phyloP scores from a whole-genome alignment of 129 eudicot genomes.

The Escallonia herrerae region DNA sequence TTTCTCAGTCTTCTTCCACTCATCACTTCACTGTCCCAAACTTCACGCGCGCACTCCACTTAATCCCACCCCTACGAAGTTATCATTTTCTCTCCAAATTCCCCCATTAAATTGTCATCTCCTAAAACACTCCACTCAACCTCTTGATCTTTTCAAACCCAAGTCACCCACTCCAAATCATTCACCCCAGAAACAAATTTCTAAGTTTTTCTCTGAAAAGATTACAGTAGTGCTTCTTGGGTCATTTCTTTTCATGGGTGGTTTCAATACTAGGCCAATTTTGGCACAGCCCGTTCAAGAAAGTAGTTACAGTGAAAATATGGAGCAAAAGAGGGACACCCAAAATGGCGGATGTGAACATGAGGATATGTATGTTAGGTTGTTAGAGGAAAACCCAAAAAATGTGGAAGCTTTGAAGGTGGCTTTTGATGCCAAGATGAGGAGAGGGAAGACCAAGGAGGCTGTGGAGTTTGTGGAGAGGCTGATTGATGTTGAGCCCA shows the following conservation, averaged over 20 bases:
- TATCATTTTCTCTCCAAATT: conserved; percentile 4
- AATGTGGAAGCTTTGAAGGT: conserved; percentile 59
- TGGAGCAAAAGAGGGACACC: conserved; percentile 26
- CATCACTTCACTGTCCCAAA: conserved; percentile 17
- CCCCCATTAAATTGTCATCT: conserved; percentile 3
- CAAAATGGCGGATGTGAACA: conserved; percentile 30
- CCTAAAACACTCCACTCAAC: conserved; percentile 14
- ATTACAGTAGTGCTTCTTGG: conserved; percentile 50
- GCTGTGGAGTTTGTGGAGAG: conserved; percentile 73
- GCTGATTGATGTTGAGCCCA: conserved; percentile 56
- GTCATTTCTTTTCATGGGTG: conserved; percentile 64
- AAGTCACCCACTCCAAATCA: conserved; percentile 13
- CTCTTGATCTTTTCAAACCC: conserved; percentile 2
- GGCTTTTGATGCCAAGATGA: conserved; percentile 67
- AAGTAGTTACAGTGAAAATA: conserved; percentile 17
- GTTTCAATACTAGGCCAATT: conserved; percentile 32
- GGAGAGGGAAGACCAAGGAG: conserved; percentile 59
- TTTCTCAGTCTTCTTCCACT: conserved; percentile 21
- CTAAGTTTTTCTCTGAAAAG: conserved; percentile 35
- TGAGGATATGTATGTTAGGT: conserved; percentile 54
- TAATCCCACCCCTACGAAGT: background rate
- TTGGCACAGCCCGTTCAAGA: conserved; percentile 37
- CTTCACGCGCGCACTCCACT: conserved; percentile 6
- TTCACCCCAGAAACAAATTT: conserved; percentile 28
- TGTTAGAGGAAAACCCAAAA: conserved; percentile 48